A percentile compares a stretch with the other conserved stretches of the same genome.
Conservation (phyloP, 1,139 yeast species). For the Pichia sp. region DNA sequence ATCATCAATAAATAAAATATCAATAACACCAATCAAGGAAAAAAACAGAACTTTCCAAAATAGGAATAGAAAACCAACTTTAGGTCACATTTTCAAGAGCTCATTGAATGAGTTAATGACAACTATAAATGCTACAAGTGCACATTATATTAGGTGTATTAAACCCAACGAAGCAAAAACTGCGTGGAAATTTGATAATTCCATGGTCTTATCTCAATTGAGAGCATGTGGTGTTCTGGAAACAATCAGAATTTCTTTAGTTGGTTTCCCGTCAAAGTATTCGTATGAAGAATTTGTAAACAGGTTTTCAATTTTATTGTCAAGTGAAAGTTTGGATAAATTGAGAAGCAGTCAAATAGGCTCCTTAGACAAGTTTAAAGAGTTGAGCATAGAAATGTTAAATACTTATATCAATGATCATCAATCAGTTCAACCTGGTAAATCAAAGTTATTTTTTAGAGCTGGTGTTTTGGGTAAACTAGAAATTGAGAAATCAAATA, state of each 20-base stretch:
- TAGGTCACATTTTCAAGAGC: constrained; percentile 88
- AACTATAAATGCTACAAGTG: constrained; percentile 89
- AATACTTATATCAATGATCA: constrained; percentile 52
- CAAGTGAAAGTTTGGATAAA: constrained; percentile 54
- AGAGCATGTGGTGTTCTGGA: constrained; percentile 98
- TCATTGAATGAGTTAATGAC: constrained; percentile 89
- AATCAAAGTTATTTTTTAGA: constrained; percentile 87
- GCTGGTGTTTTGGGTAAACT: constrained; percentile 95
- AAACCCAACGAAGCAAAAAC: constrained; percentile 90
- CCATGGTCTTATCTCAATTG: constrained; percentile 90
- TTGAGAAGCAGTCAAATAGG: constrained; percentile 51
- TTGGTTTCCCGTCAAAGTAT: constrained; percentile 97
- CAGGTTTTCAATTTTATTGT: constrained; percentile 75
- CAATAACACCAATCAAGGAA: not conserved
- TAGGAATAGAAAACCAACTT: constrained; percentile 80
- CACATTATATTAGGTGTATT: constrained; percentile 93
- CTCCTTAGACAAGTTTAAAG: constrained; percentile 47
- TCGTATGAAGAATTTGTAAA: constrained; percentile 88
- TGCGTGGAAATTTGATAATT: constrained; percentile 93
- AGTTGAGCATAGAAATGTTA: constrained; percentile 62
- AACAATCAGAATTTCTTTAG: constrained; percentile 92
- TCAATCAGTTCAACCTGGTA: constrained; percentile 74
- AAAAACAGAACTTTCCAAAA: constrained; percentile 12
- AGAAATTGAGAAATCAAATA: constrained; percentile 77
- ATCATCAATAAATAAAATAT: constrained; percentile 45